Evolutionary conservation across 345 rosid species (phyloP).

Genomic region (Noccaea bulbosa): DNA sequence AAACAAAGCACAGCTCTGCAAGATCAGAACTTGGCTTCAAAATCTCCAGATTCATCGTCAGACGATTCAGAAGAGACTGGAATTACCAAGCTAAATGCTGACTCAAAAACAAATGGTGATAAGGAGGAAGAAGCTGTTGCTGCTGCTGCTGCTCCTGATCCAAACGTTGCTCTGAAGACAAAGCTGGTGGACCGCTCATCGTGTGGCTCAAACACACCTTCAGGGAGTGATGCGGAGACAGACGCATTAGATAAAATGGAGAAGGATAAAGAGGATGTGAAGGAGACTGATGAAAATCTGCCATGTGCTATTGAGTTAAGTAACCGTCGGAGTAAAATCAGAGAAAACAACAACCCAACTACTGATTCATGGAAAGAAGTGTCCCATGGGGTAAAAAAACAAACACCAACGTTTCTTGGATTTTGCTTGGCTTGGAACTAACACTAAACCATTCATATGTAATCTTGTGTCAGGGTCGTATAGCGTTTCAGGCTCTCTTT

Average conservation of each 20-base stretch:
- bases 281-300: conserved; percentile 61
- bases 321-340: conserved; percentile 61
- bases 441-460: background rate
- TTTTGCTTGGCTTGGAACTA: background rate
- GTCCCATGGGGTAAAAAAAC: conserved; percentile 72
- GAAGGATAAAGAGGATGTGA: conserved; percentile 50
- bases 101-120: conserved; percentile 45
- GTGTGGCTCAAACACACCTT: conserved; percentile 89
- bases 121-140: conserved; percentile 51
- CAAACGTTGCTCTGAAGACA: conserved; percentile 55
- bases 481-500: conserved; percentile 92
- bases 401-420: conserved; percentile 1
- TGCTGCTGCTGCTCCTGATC: conserved; percentile 55
- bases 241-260: conserved; percentile 65
- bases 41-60: conserved; percentile 51
- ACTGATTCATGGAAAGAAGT: conserved; percentile 91
- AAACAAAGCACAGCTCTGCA: conserved; percentile 59
- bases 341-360: conserved; percentile 49
- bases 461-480: conserved; percentile 62
- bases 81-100: conserved; percentile 49
- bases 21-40: conserved; percentile 60
- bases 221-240: conserved; percentile 85
- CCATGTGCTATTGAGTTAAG: conserved; percentile 47
- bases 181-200: conserved; percentile 88
- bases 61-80: conserved; percentile 68